Evolutionary conservation across 306 rosid species (phyloP).

Genomic region (Purshia tridentata): DNA sequence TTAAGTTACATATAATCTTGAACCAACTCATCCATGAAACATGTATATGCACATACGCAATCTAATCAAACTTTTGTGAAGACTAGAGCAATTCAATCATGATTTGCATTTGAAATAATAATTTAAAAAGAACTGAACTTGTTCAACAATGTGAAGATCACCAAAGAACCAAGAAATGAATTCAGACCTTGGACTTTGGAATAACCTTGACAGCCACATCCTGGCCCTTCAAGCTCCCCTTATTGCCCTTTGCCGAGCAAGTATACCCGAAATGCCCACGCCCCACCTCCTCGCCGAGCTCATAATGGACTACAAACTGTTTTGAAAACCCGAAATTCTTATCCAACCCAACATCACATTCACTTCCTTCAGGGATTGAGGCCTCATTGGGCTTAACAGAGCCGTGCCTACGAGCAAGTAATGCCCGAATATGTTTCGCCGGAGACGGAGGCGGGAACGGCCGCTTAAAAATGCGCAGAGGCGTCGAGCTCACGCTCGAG

Average conservation of each 20-base stretch:
- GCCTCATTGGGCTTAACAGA: conserved; percentile 84
- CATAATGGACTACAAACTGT: conserved; percentile 52
- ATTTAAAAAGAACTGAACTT: not conserved
- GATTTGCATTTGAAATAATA: not conserved
- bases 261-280: conserved; percentile 97
- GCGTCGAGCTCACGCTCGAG: conserved; percentile 67
- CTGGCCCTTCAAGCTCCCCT: conserved; percentile 70
- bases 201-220: conserved; percentile 92
- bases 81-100: conserved; percentile 3
- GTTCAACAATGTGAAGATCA: not conserved
- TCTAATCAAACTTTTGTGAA: conserved; percentile 6
- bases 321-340: conserved; percentile 72
- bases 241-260: conserved; percentile 71
- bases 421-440: conserved; percentile 81
- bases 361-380: conserved; percentile 80
- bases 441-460: conserved; percentile 97
- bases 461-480: conserved; percentile 60
- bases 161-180: not conserved
- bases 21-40: not conserved
- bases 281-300: conserved; percentile 85
- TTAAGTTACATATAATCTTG: not conserved
- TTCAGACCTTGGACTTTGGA: conserved; percentile 78
- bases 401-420: conserved; percentile 76
- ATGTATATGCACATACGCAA: not conserved
- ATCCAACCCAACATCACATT: conserved; percentile 74